These are phyloP conservation scores for Colletotrichum sidae DNA, from an alignment of 2,329 filamentous ascomycete species.

Conservation along the genomic window DNA sequence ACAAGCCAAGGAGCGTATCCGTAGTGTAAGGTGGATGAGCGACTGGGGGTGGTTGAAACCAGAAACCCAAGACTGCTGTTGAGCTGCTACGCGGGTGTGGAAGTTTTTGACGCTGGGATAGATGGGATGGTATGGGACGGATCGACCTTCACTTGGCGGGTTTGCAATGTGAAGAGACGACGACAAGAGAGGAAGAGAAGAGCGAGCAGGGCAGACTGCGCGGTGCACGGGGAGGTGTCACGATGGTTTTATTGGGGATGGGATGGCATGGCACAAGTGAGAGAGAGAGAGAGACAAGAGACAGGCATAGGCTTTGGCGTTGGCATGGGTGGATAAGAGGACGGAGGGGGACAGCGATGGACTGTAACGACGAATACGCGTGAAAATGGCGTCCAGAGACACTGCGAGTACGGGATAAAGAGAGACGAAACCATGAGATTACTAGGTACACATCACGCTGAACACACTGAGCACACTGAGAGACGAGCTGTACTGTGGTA, in stretches of 20 bases:
- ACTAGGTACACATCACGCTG: too few relatives aligned
- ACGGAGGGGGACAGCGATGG: constrained; percentile 2
- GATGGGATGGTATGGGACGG: constrained; percentile 7
- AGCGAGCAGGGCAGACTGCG: not conserved
- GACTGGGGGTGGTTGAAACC: constrained; percentile 28
- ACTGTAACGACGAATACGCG: constrained; percentile 8
- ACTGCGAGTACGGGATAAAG: constrained; percentile 20
- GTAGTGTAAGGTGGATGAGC: constrained; percentile 11
- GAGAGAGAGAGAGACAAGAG: not conserved
- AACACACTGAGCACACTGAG: not conserved
- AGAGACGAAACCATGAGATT: constrained; percentile 1
- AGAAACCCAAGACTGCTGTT: constrained; percentile 10
- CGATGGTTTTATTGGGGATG: constrained; percentile 35
- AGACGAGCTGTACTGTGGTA: constrained; percentile 33
- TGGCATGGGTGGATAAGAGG: constrained; percentile 3
- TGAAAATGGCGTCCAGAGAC: constrained; percentile 12
- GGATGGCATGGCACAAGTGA: constrained; percentile 19
- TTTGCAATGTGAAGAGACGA: constrained; percentile 15
- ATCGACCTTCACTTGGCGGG: constrained; percentile 32
- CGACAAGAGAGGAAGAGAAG: constrained; percentile 10
- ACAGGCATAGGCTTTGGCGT: not conserved
- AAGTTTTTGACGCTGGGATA: too few relatives aligned
- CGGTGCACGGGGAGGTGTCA: constrained; percentile 26
- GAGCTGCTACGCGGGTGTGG: not conserved
- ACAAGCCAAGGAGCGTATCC: too few relatives aligned